These are phyloP conservation scores for Pestalotiopsis fici DNA, from an alignment of 2,329 filamentous ascomycete species.

Conservation along the genomic window DNA sequence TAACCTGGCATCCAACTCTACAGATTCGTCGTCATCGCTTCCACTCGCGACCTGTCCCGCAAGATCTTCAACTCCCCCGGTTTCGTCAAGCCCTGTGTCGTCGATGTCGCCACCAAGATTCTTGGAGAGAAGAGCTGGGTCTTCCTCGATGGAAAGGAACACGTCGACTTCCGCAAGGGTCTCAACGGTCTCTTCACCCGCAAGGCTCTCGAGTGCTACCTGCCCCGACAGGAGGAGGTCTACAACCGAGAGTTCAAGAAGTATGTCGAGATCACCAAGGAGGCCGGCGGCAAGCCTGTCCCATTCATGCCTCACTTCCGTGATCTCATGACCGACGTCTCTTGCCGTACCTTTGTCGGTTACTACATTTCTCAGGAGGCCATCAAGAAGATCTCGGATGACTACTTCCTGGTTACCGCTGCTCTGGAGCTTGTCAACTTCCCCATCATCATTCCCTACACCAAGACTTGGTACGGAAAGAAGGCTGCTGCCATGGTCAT, in stretches of 20 bases:
- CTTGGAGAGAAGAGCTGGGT: conserved; percentile 94
- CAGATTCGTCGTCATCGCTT: conserved; percentile 96
- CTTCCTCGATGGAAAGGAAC: conserved; percentile 90
- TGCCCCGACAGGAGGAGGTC: conserved; percentile 89
- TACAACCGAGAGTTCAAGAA: conserved; percentile 84
- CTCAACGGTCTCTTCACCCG: conserved; percentile 94
- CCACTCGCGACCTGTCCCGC: conserved; percentile 89
- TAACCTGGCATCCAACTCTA: conserved; percentile 4
- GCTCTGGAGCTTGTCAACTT: conserved; percentile 98
- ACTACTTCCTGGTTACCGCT: conserved; percentile 95
- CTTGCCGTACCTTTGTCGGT: conserved; percentile 94
- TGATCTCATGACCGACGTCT: conserved; percentile 92
- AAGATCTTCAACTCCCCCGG: conserved; percentile 94
- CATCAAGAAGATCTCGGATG: conserved; percentile 91
- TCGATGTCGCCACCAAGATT: conserved; percentile 91
- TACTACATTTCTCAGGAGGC: conserved; percentile 91
- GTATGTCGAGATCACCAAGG: conserved; percentile 75
- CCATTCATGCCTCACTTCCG: conserved; percentile 93
- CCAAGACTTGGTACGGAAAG: conserved; percentile 96
- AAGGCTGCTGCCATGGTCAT: conserved; percentile 92
- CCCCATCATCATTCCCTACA: conserved; percentile 92
- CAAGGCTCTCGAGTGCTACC: conserved; percentile 81
- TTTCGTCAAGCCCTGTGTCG: conserved; percentile 94
- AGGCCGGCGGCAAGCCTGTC: conserved; percentile 70
- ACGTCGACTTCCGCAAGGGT: conserved; percentile 97